Conservation (phyloP, 2,329 filamentous ascomycete species). For the Pseudogymnoascus sp. region DNA sequence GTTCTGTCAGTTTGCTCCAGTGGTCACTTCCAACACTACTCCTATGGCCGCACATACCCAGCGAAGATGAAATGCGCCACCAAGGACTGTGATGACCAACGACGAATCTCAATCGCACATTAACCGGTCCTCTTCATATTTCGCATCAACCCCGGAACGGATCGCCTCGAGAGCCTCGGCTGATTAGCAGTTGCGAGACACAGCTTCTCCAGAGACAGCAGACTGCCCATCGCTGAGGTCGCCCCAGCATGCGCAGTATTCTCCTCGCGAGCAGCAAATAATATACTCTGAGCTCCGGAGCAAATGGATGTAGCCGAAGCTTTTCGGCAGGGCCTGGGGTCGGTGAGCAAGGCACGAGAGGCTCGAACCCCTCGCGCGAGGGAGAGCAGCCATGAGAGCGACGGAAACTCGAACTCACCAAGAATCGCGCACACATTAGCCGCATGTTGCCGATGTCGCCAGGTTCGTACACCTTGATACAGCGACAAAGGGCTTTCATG, state of each 20-base stretch:
- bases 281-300: neutral
- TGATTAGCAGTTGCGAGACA: neutral
- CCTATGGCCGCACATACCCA: conserved; percentile 3
- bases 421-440: conserved; percentile 73
- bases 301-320: conserved; percentile 54
- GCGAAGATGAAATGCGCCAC: conserved; percentile 8
- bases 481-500: neutral
- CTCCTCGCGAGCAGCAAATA: neutral
- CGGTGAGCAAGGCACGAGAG: conserved; percentile 29
- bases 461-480: conserved; percentile 44
- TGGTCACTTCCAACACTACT: neutral
- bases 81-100: conserved; percentile 4
- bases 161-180: neutral
- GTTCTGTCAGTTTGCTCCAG: conserved; percentile 2
- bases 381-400: conserved; percentile 37
- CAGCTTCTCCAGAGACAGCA: neutral
- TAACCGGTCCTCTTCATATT: neutral
- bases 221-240: neutral
- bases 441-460: conserved; percentile 71
- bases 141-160: neutral
- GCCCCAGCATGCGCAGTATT: neutral
- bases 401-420: conserved; percentile 45
- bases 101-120: conserved; percentile 7
- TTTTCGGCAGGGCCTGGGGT: conserved; percentile 50
- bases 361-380: conserved; percentile 23